phyloP scores from a whole-genome alignment of 2,329 filamentous ascomycete genomes.

The Colletotrichum sp. region DNA sequence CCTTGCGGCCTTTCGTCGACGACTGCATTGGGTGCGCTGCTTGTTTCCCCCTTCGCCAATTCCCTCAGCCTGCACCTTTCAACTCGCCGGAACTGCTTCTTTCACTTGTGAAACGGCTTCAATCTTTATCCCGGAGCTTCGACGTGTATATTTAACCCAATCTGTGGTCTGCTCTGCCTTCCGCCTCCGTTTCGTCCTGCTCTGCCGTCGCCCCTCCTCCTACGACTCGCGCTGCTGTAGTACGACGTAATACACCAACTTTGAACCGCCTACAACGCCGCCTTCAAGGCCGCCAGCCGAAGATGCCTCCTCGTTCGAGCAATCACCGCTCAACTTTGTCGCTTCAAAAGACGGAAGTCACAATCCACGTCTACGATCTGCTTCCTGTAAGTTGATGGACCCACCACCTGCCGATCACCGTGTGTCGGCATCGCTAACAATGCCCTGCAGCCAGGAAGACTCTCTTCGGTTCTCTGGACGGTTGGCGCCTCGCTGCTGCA shows the following conservation, averaged over 20 bases:
- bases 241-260: background rate
- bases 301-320: conserved; percentile 16
- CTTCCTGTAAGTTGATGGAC: conserved; percentile 61
- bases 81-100: background rate
- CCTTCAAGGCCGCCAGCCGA: background rate
- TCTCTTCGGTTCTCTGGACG: conserved; percentile 80
- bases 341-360: conserved; percentile 73
- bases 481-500: conserved; percentile 80
- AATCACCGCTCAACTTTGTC: conserved; percentile 70
- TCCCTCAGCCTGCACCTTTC: background rate
- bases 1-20: background rate
- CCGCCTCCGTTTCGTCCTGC: background rate
- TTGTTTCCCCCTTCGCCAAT: background rate
- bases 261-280: background rate
- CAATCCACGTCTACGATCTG: conserved; percentile 80
- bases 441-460: conserved; percentile 67
- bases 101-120: conserved; percentile 2
- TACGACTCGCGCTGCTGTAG: background rate
- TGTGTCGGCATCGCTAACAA: background rate
- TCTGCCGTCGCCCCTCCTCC: background rate
- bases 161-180: background rate
- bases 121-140: background rate
- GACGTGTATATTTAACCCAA: background rate
- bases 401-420: background rate
- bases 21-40: background rate